Conservation (phyloP, 768 basidiomycete genomes). For the Psilocybe cyanescens region DNA sequence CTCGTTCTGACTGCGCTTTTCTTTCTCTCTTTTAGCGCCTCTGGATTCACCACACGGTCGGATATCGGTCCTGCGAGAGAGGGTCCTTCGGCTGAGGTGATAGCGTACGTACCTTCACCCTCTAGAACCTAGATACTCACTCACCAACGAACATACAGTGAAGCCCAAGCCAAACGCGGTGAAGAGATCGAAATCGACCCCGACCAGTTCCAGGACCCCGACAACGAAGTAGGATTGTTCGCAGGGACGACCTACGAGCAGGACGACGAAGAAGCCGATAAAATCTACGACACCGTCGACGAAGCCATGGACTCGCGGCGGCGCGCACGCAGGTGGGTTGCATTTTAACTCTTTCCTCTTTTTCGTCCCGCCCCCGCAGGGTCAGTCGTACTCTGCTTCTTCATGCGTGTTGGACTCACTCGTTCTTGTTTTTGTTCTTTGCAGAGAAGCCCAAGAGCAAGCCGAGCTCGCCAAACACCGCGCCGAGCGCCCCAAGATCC, state of each 20-base stretch:
- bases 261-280: conserved; percentile 97
- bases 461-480: conserved; percentile 77
- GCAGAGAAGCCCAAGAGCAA: conserved; percentile 77
- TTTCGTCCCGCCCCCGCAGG: neutral
- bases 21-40: conserved; percentile 61
- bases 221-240: conserved; percentile 96
- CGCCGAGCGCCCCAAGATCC: conserved; percentile 91
- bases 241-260: conserved; percentile 95
- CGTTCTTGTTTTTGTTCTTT: conserved; percentile 23
- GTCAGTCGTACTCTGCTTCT: neutral
- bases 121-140: neutral
- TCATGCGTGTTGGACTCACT: no score
- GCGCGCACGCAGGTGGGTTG: conserved; percentile 71
- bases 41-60: conserved; percentile 96
- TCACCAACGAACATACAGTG: conserved; percentile 44
- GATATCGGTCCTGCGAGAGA: conserved; percentile 99
- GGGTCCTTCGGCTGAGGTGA: conserved; percentile 88
- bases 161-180: conserved; percentile 83
- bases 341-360: neutral
- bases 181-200: conserved; percentile 90
- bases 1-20: neutral
- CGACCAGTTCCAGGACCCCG: conserved; percentile 95
- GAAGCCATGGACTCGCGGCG: conserved; percentile 88
- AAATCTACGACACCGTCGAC: conserved; percentile 93
- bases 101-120: conserved; percentile 65